Conservation (phyloP, 2,329 filamentous ascomycete species). For the Diaporthe helianthi region DNA sequence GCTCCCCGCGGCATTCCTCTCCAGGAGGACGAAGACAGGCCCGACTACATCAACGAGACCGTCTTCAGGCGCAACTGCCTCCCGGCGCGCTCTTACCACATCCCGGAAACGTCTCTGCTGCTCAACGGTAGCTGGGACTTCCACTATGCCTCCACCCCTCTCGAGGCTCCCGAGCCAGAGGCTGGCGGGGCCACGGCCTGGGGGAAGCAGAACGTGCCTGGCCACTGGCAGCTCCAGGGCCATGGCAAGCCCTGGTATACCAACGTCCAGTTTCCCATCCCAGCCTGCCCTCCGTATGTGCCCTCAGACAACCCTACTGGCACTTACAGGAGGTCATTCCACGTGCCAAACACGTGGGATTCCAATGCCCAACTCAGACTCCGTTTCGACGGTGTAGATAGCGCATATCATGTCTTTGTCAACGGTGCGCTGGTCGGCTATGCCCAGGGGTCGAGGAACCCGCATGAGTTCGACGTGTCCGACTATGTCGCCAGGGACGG, state of each 20-base stretch:
- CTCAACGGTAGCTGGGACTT: slow-evolving; percentile 67
- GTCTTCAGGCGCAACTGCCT: slow-evolving; percentile 62
- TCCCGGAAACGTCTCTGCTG: slow-evolving; percentile 55
- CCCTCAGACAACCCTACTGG: slow-evolving; percentile 71
- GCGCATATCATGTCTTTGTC: slow-evolving; percentile 73
- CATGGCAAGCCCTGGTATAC: slow-evolving; percentile 73
- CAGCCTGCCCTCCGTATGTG: slow-evolving; percentile 68
- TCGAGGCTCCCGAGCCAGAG: slow-evolving; percentile 52
- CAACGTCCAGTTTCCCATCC: slow-evolving; percentile 71
- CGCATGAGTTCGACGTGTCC: slow-evolving; percentile 74
- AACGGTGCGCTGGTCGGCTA: slow-evolving; percentile 72
- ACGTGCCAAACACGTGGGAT: slow-evolving; percentile 57
- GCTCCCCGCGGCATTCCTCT: slow-evolving; percentile 42
- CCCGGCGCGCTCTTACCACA: slow-evolving; percentile 58
- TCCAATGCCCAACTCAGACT: slow-evolving; percentile 60
- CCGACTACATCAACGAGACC: slow-evolving; percentile 58
- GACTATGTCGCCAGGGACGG: slow-evolving; percentile 48
- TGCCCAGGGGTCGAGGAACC: slow-evolving; percentile 71
- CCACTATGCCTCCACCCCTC: slow-evolving; percentile 53
- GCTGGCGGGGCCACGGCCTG: slow-evolving; percentile 45
- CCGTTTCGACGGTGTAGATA: slow-evolving; percentile 76
- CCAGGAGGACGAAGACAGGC: slow-evolving; percentile 46
- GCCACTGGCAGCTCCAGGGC: slow-evolving; percentile 75
- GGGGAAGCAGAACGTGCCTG: slow-evolving; percentile 65
- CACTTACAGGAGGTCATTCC: slow-evolving; percentile 64